phyloP scores from a whole-genome alignment of 257 asterid genomes.

The Fraxinus anomala region DNA sequence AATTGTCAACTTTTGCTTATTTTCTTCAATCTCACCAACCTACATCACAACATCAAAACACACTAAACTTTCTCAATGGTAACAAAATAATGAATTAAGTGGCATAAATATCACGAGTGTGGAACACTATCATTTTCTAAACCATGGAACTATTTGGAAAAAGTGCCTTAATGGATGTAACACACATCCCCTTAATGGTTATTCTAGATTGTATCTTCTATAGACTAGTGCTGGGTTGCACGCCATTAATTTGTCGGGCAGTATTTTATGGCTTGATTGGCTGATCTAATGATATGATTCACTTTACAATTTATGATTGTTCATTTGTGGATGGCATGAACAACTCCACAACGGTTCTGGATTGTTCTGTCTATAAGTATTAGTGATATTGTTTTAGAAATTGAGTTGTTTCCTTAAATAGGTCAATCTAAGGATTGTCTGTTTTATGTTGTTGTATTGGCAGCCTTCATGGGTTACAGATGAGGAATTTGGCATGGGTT shows the following conservation, averaged over 20 bases:
- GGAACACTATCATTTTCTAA: too few relatives aligned
- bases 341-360: not conserved
- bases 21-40: too few relatives aligned
- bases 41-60: too few relatives aligned
- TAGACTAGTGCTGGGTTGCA: conserved; percentile 2
- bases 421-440: conserved; percentile 16
- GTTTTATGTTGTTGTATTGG: conserved; percentile 21
- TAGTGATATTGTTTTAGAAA: not conserved
- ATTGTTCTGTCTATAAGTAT: conserved; percentile 12
- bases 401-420: conserved; percentile 14
- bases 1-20: too few relatives aligned
- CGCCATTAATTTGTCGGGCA: conserved; percentile 7
- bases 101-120: too few relatives aligned
- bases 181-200: not conserved
- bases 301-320: conserved; percentile 5
- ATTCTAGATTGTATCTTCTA: conserved; percentile 15
- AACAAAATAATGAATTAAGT: too few relatives aligned
- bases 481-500: conserved; percentile 99
- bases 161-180: not conserved
- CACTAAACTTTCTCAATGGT: too few relatives aligned
- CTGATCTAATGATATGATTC: conserved; percentile 24
- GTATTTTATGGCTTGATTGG: conserved; percentile 9
- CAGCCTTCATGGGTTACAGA: conserved; percentile 98
- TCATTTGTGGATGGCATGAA: not conserved
- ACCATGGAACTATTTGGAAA: conserved; percentile 3